These are phyloP conservation scores for Monosporascus sp. DNA, from an alignment of 2,329 filamentous ascomycete genomes.

Conservation along the genomic window DNA sequence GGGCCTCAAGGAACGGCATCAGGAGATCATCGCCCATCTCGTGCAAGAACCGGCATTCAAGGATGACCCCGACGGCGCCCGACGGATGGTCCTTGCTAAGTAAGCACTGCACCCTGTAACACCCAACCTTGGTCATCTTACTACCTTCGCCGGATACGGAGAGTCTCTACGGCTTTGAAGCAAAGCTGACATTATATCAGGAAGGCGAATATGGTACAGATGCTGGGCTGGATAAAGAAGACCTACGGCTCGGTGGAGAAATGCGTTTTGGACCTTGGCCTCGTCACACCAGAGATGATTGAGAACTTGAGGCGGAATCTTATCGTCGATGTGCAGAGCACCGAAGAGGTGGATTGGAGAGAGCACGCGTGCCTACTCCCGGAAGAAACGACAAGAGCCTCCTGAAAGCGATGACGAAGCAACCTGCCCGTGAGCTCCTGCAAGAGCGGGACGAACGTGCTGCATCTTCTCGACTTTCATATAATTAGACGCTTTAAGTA, in stretches of 20 bases:
- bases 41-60: constrained; percentile 43
- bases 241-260: constrained; percentile 58
- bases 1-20: constrained; percentile 37
- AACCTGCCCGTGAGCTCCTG: too few species aligned
- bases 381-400: neutral
- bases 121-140: neutral
- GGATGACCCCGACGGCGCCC: constrained; percentile 38
- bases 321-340: constrained; percentile 15
- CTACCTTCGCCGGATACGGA: neutral
- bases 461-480: too few species aligned
- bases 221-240: constrained; percentile 47
- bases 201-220: constrained; percentile 43
- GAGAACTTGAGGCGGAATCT: constrained; percentile 25
- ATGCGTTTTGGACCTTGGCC: constrained; percentile 56
- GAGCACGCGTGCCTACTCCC: neutral
- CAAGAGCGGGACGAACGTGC: too few species aligned
- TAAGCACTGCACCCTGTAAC: constrained; percentile 19
- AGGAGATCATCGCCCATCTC: constrained; percentile 36
- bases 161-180: too few species aligned
- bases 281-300: constrained; percentile 51
- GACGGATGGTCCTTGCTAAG: constrained; percentile 39
- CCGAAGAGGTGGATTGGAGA: neutral
- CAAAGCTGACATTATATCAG: constrained; percentile 20
- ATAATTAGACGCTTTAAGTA: too few species aligned
- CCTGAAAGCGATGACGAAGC: too few species aligned